Base-by-base conservation (phyloP, 2,329 filamentous ascomycete species). In the Epichloe gansuensis region DNA sequence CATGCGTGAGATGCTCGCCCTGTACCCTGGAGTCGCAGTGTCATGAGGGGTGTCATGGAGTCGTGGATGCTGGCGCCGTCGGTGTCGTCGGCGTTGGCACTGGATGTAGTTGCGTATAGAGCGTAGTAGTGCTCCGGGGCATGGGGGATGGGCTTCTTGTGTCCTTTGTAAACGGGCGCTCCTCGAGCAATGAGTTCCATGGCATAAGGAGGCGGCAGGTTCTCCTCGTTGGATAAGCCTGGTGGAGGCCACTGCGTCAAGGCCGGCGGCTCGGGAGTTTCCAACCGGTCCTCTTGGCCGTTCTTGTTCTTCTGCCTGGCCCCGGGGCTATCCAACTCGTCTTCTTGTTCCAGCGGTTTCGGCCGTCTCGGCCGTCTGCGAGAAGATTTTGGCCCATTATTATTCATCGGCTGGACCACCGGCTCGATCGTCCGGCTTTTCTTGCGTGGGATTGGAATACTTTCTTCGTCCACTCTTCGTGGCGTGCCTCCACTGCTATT, bases 31-130 rank as follows among this genome's bases (percentile, higher is more conserved):
- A 76, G 67, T 27, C 72, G 69, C 61, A 81, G 64, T 2, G 76
- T 79, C 71, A 78, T 80, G 58, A 81, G 72, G 64, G 80, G 74
- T 8, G 70, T 74, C 77, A 81, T 81, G 48, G 73, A 65, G 56
- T 78, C 72, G 61, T 79, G 75, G 27, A 72, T 63, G 57, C 76
- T 73, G 15, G 69, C 74, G 7, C 64, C 66, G 54, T 81, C 78
- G 3, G 65, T 70, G n/a, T 66, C 66, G 27, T 68, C 67, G 25
- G 66, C 63, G 15, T 64, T 66, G 57, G 74, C 77, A 2, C 75
- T 75, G 12, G 58, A 60, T 2, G 62, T 63, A 2, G 75, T 79
- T 12, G 75, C 71, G 60, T 77, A 82, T 1, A 82, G 68, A 3
- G 72, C 71, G 58, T 75, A 82, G 61, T 76, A 81, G 54, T 74